Conservation (phyloP, 2,329 filamentous ascomycete species). For the Aspergillus viridinutans region DNA sequence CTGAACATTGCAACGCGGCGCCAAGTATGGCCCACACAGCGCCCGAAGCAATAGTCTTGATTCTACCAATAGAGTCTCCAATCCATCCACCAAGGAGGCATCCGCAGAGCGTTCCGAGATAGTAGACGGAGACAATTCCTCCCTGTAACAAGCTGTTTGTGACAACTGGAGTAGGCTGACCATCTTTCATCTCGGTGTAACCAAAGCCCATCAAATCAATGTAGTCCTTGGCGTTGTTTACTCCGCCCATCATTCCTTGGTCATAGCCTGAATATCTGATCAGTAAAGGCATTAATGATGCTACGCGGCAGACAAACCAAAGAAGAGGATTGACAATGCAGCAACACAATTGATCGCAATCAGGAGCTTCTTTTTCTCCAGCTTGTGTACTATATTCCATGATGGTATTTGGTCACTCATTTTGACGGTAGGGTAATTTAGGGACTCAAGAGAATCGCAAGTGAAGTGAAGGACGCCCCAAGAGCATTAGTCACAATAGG, state of each 20-base stretch:
- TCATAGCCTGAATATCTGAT: conserved; percentile 40
- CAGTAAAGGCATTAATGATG: not conserved
- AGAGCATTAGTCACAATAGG: not conserved
- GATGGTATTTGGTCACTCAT: conserved; percentile 38
- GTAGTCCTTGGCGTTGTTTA: conserved; percentile 63
- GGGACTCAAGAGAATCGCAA: not conserved
- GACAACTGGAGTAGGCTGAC: conserved; percentile 48
- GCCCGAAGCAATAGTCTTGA: conserved; percentile 60
- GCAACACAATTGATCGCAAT: conserved; percentile 61
- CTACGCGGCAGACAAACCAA: conserved; percentile 35
- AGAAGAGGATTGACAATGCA: conserved; percentile 65
- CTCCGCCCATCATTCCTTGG: conserved; percentile 55
- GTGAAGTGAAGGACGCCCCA: not conserved
- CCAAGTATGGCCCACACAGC: conserved; percentile 57
- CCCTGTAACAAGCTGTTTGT: conserved; percentile 59
- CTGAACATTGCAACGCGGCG: conserved; percentile 61
- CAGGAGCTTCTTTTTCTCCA: conserved; percentile 55
- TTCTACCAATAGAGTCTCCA: conserved; percentile 59
- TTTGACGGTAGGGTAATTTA: conserved; percentile 4
- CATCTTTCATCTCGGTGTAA: conserved; percentile 48
- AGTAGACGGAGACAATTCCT: conserved; percentile 57
- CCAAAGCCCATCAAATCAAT: conserved; percentile 63
- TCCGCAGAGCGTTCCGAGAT: conserved; percentile 61
- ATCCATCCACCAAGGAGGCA: conserved; percentile 60
- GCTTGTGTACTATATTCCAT: conserved; percentile 50